phyloP scores from a whole-genome alignment of 75 land plant species.

The Isoetes taiwanensis region DNA sequence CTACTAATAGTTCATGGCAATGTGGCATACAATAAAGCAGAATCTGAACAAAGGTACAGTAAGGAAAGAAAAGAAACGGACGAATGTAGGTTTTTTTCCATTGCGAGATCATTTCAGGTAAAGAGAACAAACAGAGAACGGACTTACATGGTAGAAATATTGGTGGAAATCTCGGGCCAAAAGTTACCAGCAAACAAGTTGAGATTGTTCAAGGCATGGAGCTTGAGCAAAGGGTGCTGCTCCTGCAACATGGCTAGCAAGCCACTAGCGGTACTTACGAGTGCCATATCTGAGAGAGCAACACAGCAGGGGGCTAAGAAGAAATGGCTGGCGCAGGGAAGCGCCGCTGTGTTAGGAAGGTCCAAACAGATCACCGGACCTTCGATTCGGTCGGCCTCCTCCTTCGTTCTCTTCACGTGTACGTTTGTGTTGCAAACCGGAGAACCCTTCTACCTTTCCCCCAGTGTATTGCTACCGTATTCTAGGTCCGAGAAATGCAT shows the following conservation, averaged over 20 bases:
- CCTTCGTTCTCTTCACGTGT: too few species aligned
- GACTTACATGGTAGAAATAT: constrained; percentile 60
- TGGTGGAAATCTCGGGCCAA: constrained; percentile 97
- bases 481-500: too few species aligned
- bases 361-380: too few species aligned
- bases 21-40: neutral
- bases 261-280: constrained; percentile 86
- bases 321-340: too few species aligned
- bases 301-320: too few species aligned
- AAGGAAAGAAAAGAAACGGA: neutral
- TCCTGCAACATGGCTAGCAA: constrained; percentile 90
- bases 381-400: too few species aligned
- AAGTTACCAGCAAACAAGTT: constrained; percentile 60
- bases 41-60: neutral
- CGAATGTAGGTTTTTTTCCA: constrained; percentile 2
- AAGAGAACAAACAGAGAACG: neutral
- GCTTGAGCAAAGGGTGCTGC: constrained; percentile 57
- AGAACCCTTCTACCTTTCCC: too few species aligned
- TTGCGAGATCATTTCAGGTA: too few species aligned
- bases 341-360: too few species aligned
- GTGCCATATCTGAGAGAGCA: constrained; percentile 14
- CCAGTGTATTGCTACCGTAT: too few species aligned
- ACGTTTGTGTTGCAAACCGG: too few species aligned
- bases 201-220: constrained; percentile 78
- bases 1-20: too few species aligned